Evolutionary conservation across 768 basidiomycete genomes (phyloP).

Genomic region (Hericium erinaceus): DNA sequence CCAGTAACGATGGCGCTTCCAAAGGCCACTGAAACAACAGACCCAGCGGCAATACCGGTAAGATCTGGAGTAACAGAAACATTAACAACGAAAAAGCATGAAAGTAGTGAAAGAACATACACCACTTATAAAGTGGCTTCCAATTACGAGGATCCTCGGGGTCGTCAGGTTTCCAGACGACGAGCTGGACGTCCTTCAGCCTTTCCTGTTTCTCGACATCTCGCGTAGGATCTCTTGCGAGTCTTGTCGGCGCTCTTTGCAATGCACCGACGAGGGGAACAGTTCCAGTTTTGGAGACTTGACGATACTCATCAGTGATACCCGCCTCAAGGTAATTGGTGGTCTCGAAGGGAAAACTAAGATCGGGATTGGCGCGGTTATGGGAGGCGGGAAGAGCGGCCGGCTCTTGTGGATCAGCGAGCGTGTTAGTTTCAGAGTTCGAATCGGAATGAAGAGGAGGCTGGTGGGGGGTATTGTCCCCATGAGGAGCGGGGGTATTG

Average conservation of each 20-base stretch:
- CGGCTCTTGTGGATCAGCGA: not conserved
- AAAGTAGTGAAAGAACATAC: constrained; percentile 14
- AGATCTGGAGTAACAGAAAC: constrained; percentile 15
- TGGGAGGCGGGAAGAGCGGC: constrained; percentile 6
- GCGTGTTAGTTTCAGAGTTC: not conserved
- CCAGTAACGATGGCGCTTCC: constrained; percentile 29
- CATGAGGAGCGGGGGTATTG: too few relatives aligned
- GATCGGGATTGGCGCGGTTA: constrained; percentile 16
- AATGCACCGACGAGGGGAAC: constrained; percentile 21
- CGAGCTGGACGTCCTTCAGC: constrained; percentile 24
- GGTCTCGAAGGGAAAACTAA: constrained; percentile 22
- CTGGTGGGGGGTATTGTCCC: too few relatives aligned
- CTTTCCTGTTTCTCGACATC: constrained; percentile 28
- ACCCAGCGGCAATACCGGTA: constrained; percentile 21
- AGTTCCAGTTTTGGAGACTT: constrained; percentile 20
- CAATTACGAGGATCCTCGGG: constrained; percentile 32
- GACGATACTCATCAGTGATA: constrained; percentile 27
- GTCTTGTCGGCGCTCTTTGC: constrained; percentile 19
- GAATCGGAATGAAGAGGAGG: too few relatives aligned
- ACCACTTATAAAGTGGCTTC: constrained; percentile 24
- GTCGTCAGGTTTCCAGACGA: constrained; percentile 29
- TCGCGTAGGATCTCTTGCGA: constrained; percentile 14
- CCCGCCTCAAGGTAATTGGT: constrained; percentile 20
- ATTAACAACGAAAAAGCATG: not conserved
- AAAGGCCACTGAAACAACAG: constrained; percentile 28